A percentile compares a stretch with the other conserved stretches of the same genome.
phyloP scores from a whole-genome alignment of 345 rosid species.

The Brassica napus region Da-Ae NC_063440.1:13406001-13406500 shows the following conservation, averaged over 20 bases:
- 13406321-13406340: slow-evolving; percentile 43
- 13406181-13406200: background rate
- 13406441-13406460: background rate
- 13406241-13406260: background rate
- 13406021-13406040: slow-evolving; percentile 85
- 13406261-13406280: slow-evolving; percentile 36
- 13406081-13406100: slow-evolving; percentile 68
- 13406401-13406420: slow-evolving; percentile 11
- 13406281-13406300: slow-evolving; percentile 73
- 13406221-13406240: background rate
- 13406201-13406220: background rate
- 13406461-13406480: slow-evolving; percentile 50
- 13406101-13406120: slow-evolving; percentile 77
- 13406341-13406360: slow-evolving; percentile 66
- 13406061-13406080: slow-evolving; percentile 94
- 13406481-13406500: slow-evolving; percentile 62
- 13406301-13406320: slow-evolving; percentile 47
- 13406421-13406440: slow-evolving; percentile 6
- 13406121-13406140: slow-evolving; percentile 59
- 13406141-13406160: slow-evolving; percentile 15
- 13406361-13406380: slow-evolving; percentile 74
- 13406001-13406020: slow-evolving; percentile 70
- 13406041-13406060: slow-evolving; percentile 87
- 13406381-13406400: slow-evolving; percentile 34
- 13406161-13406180: slow-evolving; percentile 48